These are phyloP conservation scores for Pseudocercospora fijiensis DNA, from an alignment of 2,329 filamentous ascomycete species.

Conservation along the genomic window DNA sequence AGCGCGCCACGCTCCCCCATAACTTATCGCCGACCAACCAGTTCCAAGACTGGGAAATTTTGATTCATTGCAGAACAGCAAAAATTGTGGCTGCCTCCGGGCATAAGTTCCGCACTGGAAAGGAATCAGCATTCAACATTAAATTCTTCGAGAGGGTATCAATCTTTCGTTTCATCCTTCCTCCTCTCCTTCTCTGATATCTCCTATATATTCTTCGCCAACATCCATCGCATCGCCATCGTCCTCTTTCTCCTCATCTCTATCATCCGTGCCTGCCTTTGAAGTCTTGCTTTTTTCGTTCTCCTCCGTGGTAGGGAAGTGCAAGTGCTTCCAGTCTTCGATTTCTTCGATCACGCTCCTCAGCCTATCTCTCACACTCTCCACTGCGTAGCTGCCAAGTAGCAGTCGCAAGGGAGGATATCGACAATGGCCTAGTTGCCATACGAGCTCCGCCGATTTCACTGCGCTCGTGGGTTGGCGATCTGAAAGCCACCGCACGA, in stretches of 20 bases:
- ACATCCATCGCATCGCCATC: slow-evolving; percentile 30
- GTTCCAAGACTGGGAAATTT: no score
- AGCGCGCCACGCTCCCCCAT: no score
- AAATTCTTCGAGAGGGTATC: background rate
- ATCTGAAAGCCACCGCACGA: slow-evolving; percentile 93
- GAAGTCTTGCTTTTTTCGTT: slow-evolving; percentile 29
- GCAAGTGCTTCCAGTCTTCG: slow-evolving; percentile 44
- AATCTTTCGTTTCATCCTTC: slow-evolving; percentile 9
- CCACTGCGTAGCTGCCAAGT: slow-evolving; percentile 91
- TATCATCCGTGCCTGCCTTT: slow-evolving; percentile 27
- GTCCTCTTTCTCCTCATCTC: slow-evolving; percentile 23
- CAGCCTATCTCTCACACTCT: slow-evolving; percentile 87
- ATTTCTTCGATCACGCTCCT: slow-evolving; percentile 86
- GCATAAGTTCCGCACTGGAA: background rate
- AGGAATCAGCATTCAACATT: background rate
- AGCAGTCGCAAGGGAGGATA: slow-evolving; percentile 84
- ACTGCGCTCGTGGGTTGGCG: slow-evolving; percentile 89
- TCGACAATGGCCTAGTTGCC: slow-evolving; percentile 91
- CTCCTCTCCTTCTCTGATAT: slow-evolving; percentile 25
- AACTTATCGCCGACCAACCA: no score
- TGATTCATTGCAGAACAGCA: no score
- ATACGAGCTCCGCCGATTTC: slow-evolving; percentile 88
- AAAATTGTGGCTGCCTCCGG: background rate
- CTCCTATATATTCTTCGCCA: slow-evolving; percentile 21
- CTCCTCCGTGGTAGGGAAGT: slow-evolving; percentile 38